Evolutionary conservation across 1,284 basidiomycete genomes (phyloP).

Genomic region (Leccinum holopus): DNA sequence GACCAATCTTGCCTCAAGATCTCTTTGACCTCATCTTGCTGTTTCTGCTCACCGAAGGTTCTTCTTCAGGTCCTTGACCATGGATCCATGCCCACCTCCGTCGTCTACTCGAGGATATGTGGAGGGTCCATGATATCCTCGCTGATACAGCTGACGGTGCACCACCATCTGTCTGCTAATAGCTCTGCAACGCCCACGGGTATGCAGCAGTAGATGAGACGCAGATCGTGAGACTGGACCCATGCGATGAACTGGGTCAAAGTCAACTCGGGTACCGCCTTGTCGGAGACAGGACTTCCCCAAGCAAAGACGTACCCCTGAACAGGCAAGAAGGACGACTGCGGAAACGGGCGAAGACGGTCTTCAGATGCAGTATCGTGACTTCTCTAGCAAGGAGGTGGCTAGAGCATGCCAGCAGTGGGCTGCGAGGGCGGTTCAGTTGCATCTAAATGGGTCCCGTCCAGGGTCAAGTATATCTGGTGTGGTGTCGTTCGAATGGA

Average conservation of each 20-base stretch:
- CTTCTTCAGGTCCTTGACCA: constrained; percentile 48
- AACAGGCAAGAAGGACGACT: constrained; percentile 44
- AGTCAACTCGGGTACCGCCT: constrained; percentile 36
- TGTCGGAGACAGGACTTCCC: constrained; percentile 46
- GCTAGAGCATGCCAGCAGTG: constrained; percentile 42
- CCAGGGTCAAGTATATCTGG: constrained; percentile 14
- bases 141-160: constrained; percentile 43
- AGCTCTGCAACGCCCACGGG: constrained; percentile 39
- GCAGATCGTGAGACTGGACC: constrained; percentile 34
- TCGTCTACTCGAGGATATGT: constrained; percentile 41
- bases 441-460: constrained; percentile 7
- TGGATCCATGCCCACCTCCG: constrained; percentile 34
- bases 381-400: constrained; percentile 48
- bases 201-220: constrained; percentile 44
- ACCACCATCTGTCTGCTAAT: constrained; percentile 39
- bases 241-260: constrained; percentile 39
- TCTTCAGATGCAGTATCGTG: constrained; percentile 45
- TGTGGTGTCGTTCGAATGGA: constrained; percentile 4
- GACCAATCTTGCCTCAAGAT: constrained; percentile 35
- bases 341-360: constrained; percentile 31
- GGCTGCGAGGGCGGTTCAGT: constrained; percentile 37
- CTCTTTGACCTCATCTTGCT: constrained; percentile 35
- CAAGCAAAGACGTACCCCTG: constrained; percentile 45
- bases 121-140: constrained; percentile 44
- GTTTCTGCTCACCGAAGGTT: constrained; percentile 44